Evolutionary conservation across 2,329 filamentous ascomycete genomes (phyloP), one percentile per base, ranked within the genome.

Genomic region (Ophiostoma himal-ulmi): DNA sequence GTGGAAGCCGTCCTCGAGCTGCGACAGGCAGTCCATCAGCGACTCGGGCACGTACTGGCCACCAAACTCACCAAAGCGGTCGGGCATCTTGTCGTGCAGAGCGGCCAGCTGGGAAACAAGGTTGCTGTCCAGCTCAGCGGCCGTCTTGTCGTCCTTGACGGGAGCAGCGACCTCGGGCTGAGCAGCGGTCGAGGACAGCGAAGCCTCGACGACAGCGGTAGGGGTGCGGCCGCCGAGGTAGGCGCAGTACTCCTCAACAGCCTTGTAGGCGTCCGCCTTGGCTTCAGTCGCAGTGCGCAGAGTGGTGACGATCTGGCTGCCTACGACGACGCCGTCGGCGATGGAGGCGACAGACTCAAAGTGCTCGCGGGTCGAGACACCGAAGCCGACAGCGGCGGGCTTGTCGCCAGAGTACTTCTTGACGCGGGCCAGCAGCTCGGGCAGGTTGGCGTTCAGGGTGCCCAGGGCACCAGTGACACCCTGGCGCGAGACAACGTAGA

Each of bases 21-120:
- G 88, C 0, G 89, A 89, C 71, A 99, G 83, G 78, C 94, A 98
- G 82, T 98, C 94, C 94, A 99, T 98, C 72, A 99, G 86, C 26
- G 93, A 95, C 80, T 99, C 95, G 1, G 95, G 95, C 2, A 99
- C 95, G 77, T 97, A 99, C 80, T 98, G 94, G 20, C 95, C 95
- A 76, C 95, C 95, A 74, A 96, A 99, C 78, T 97, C 91, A 74
- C 95, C 95, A 76, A 99, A 98, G 68, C 93, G 89, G 73, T 93
- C 88, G 14, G 94, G 92, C 68, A 95, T 88, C 75, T 90, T 88
- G 74, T 86, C 86, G 77, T 96, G 95, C 72, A 97, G 84, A 20
- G 92, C 91, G 71, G 93, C 90, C 37, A 97, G 85, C 80, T 97
- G 91, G 69, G 94, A 91, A n/a, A 90, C 91, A 10, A 97, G 83